phyloP scores from a whole-genome alignment of 208 protist species.

The Acanthamoeba triangularis region DNA sequence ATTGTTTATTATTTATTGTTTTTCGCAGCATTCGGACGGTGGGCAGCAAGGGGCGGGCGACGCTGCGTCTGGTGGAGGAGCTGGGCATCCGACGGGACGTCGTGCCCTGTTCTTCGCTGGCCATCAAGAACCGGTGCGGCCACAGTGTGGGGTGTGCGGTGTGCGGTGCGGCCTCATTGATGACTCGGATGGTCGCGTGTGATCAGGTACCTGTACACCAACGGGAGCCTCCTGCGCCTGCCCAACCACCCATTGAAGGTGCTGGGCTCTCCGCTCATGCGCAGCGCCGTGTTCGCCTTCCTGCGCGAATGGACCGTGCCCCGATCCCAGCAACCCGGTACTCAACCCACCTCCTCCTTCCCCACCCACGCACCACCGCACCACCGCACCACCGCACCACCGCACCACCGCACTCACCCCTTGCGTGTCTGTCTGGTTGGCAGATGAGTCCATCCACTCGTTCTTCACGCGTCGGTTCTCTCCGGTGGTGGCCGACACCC shows the following conservation, averaged over 20 bases:
- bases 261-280: constrained; percentile 12
- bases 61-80: constrained; percentile 17
- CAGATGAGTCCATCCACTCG: constrained; percentile 45
- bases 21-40: constrained; percentile 7
- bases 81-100: background rate
- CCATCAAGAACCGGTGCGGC: constrained; percentile 28
- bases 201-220: constrained; percentile 9
- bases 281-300: background rate
- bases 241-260: constrained; percentile 31
- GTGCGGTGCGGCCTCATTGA: background rate
- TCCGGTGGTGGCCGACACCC: constrained; percentile 9
- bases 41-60: constrained; percentile 31
- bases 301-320: constrained; percentile 31
- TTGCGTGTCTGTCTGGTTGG: background rate
- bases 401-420: no score
- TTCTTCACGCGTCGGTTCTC: constrained; percentile 63
- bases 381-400: no score
- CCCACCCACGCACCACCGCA: no score
- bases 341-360: background rate
- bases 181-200: no score
- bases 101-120: background rate
- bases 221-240: background rate
- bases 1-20: background rate
- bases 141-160: background rate
- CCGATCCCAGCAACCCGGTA: background rate